These are phyloP conservation scores for Leccinum arenicola DNA, from an alignment of 768 basidiomycete species.

Conservation along the genomic window DNA sequence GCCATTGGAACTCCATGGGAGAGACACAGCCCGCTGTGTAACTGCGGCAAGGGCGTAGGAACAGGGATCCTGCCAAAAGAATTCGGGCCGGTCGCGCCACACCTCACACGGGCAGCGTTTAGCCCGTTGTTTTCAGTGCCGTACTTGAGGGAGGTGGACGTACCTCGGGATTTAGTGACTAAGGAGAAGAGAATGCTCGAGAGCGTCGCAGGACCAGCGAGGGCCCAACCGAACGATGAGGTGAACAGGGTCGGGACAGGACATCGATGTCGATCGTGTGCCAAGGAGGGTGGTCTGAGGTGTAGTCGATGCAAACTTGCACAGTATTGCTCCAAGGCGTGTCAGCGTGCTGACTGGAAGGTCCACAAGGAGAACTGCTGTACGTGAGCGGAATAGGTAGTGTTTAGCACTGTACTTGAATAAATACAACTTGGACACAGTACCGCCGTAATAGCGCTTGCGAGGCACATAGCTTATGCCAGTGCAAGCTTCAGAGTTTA, in stretches of 20 bases:
- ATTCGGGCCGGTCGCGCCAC: constrained; percentile 40
- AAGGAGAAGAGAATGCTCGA: not conserved
- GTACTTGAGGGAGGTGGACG: constrained; percentile 37
- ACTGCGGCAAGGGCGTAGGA: constrained; percentile 14
- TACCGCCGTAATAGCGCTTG: too few species aligned
- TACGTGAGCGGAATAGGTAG: too few species aligned
- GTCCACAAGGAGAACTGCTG: constrained; percentile 8
- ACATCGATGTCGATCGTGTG: constrained; percentile 5
- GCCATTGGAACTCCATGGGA: constrained; percentile 31
- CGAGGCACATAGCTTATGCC: too few species aligned
- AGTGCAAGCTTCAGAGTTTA: too few species aligned
- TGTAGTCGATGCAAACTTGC: constrained; percentile 37
- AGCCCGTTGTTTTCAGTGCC: constrained; percentile 52
- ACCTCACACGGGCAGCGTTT: constrained; percentile 50
- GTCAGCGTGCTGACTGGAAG: constrained; percentile 32
- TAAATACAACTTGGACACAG: too few species aligned
- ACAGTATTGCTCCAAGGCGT: constrained; percentile 42
- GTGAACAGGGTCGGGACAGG: not conserved
- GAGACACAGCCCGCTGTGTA: constrained; percentile 9
- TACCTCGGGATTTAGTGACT: not conserved
- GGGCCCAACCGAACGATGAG: not conserved
- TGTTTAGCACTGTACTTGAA: too few species aligned
- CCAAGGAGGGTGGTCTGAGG: constrained; percentile 13
- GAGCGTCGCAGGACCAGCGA: not conserved
- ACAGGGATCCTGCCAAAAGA: constrained; percentile 12